Base-by-base conservation (phyloP, 2,329 filamentous ascomycete genomes). In the Cladosporium halotolerans region DNA sequence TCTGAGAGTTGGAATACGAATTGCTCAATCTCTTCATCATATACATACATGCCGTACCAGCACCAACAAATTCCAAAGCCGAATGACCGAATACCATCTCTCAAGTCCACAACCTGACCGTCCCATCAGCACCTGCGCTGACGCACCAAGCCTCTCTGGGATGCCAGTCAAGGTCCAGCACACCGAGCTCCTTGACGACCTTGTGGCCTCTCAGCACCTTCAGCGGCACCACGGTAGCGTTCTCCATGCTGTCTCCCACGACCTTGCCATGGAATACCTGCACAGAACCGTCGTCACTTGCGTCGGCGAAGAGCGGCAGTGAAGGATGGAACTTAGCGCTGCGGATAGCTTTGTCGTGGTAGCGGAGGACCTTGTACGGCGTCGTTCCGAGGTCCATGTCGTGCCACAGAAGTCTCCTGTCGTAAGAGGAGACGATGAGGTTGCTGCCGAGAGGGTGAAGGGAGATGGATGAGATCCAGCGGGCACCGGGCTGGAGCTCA, bases 211-310 rank as follows among this genome's bases (percentile, higher is more conserved):
- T 86, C 45, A 99, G 79, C 65, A 95, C 89, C 79, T 97, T 99
- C 58, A 99, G 79, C 8, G 93, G 93, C 48, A 97, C 93, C 65
- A 99, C 96, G 11, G 86, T 95, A 6, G 93, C 91, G 66, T 96
- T 96, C 75, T 95, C 90, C 82, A 99, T 89, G 68, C 96, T 77
- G 69, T 99, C 93, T 57, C 85, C 89, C 31, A 95, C 90, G 28
- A 97, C 92, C 72, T 92, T 95, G 53, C 90, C 92, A 69, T 97
- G 92, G 82, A 97, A 97, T 51, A 99, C 88, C 70, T 99, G 93
- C 60, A 97, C 74, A 16, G 86, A 89, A 28, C 93, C 93, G 69
- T 99, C 93, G 68, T 99, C 95, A 69, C 88, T 93, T 16, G 89
- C 90, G 68, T 97, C 92, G 0, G 91, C 93, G 66, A 99, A 97